phyloP scores from a whole-genome alignment of 2,329 filamentous ascomycete genomes.

The Botrytis porri region DNA sequence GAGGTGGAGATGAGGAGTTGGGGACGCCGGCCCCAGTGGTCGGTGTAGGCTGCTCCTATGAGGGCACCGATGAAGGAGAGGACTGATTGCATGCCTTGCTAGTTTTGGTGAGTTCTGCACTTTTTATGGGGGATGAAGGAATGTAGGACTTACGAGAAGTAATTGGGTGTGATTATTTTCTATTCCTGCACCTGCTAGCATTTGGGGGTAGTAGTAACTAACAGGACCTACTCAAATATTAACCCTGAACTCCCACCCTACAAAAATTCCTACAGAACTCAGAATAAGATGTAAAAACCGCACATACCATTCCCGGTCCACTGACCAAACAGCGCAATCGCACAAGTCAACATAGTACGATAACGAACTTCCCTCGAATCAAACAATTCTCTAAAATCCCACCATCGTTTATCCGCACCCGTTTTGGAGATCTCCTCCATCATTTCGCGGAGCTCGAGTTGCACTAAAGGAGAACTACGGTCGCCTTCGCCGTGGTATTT shows the following conservation, averaged over 20 bases:
- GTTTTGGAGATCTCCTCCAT: conserved; percentile 30
- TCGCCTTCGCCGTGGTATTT: conserved; percentile 53
- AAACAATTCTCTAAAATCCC: conserved; percentile 36
- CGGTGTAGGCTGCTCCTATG: conserved; percentile 28
- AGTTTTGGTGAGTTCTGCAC: accelerated
- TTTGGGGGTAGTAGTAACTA: conserved; percentile 31
- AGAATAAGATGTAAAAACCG: background rate
- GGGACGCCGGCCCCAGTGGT: conserved; percentile 35
- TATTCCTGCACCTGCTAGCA: conserved; percentile 32
- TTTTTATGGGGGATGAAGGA: accelerated
- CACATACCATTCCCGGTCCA: conserved; percentile 38
- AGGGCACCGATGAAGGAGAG: conserved; percentile 40
- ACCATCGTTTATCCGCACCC: conserved; percentile 37
- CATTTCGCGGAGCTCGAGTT: conserved; percentile 36
- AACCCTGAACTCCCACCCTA: background rate
- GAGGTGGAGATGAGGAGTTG: conserved; percentile 48
- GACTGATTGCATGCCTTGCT: conserved; percentile 41
- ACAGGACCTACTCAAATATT: background rate
- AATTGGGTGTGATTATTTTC: conserved; percentile 42
- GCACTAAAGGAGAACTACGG: conserved; percentile 28
- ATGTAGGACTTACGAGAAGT: conserved; percentile 29
- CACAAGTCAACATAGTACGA: conserved; percentile 36
- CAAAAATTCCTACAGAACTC: accelerated
- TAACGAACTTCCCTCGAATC: conserved; percentile 32
- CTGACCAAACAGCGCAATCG: conserved; percentile 38